Evolutionary conservation across 2,329 filamentous ascomycete genomes (phyloP).

Genomic region (Penicillium sp.): DNA sequence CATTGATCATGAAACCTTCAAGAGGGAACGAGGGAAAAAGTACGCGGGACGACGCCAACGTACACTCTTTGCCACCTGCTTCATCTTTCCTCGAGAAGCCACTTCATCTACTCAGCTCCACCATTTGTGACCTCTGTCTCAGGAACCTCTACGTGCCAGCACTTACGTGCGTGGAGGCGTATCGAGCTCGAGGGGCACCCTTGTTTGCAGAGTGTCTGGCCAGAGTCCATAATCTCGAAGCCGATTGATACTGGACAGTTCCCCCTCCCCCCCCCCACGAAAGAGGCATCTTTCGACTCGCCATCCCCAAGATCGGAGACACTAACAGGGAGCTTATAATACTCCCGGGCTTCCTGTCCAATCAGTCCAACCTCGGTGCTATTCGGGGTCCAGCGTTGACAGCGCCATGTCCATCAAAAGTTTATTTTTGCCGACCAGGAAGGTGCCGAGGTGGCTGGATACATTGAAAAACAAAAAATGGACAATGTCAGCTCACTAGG

Average conservation of each 20-base stretch:
- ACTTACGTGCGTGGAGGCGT: not conserved
- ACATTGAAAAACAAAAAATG: not conserved
- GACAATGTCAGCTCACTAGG: not conserved
- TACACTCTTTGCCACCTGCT: not conserved
- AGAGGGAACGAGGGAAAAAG: not conserved
- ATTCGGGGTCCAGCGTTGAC: slow-evolving; percentile 1
- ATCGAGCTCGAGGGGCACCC: not conserved
- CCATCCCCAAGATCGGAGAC: not conserved
- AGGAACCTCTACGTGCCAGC: not conserved
- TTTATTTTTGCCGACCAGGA: not conserved
- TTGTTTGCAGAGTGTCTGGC: not conserved
- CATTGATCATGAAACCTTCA: too few species aligned
- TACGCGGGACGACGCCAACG: not conserved
- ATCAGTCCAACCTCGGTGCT: slow-evolving; percentile 1
- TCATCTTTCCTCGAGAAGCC: not conserved
- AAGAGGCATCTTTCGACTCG: too few species aligned
- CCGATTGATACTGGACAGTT: not conserved
- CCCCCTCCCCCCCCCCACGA: too few species aligned
- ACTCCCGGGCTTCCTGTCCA: not conserved
- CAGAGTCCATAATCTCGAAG: not conserved
- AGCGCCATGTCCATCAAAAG: slow-evolving; percentile 7
- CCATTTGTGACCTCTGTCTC: not conserved
- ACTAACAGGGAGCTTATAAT: not conserved
- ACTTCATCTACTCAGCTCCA: not conserved
- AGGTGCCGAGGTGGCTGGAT: not conserved